Conservation (phyloP, 352 stramenopile species). For the Phytophthora capsici region DNA sequence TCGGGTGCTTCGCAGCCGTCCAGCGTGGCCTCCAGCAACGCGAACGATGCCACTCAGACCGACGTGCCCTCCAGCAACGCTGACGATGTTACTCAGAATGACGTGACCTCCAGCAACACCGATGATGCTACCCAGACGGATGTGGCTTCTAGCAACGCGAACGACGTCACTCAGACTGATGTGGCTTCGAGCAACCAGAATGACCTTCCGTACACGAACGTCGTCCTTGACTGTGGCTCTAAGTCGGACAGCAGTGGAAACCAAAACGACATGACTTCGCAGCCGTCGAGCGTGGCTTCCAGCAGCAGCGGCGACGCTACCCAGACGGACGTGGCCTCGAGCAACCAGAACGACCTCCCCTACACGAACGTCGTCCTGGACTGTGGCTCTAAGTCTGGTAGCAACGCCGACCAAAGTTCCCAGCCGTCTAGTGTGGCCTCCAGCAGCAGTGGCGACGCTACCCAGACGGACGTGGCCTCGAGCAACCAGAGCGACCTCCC, state of each 20-base stretch:
- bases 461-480: conserved; percentile 4
- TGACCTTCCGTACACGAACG: conserved; percentile 1
- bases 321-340: conserved; percentile 7
- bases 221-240: conserved; percentile 11
- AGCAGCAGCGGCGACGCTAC: not conserved
- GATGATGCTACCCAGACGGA: conserved; percentile 14
- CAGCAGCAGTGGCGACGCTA: not conserved
- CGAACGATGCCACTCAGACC: too few species aligned
- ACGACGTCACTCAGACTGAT: conserved; percentile 19
- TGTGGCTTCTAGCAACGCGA: not conserved
- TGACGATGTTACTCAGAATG: too few species aligned
- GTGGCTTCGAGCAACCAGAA: conserved; percentile 15
- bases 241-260: not conserved
- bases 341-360: not conserved
- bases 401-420: not conserved
- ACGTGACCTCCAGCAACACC: too few species aligned
- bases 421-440: conserved; percentile 12
- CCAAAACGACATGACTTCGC: conserved; percentile 1
- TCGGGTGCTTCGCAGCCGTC: conserved; percentile 2
- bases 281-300: conserved; percentile 11
- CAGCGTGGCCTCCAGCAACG: too few species aligned
- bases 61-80: too few species aligned
- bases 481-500: conserved; percentile 3
- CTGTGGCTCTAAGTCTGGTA: conserved; percentile 4
- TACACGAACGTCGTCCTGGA: conserved; percentile 1